phyloP scores from a whole-genome alignment of 768 basidiomycete species.

The Nevesoporus exiguus region DNA sequence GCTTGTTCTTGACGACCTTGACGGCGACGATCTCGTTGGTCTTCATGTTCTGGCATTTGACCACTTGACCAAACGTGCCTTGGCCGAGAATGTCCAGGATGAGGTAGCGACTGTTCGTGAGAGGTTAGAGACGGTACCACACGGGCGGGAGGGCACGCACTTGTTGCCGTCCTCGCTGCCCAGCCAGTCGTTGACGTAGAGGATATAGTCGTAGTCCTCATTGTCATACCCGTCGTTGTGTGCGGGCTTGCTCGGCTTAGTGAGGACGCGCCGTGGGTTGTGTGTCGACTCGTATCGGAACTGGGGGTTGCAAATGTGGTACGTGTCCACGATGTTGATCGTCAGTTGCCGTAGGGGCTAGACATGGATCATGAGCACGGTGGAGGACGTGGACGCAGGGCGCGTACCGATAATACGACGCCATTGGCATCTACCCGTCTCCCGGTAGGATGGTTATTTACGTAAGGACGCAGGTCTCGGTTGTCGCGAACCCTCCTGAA shows the following conservation, averaged over 20 bases:
- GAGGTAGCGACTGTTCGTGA: conserved; percentile 72
- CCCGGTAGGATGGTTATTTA: conserved; percentile 58
- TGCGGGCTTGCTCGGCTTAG: conserved; percentile 93
- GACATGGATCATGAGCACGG: conserved; percentile 6
- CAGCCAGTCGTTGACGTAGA: conserved; percentile 98
- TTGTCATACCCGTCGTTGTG: conserved; percentile 99
- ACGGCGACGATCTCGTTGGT: conserved; percentile 98
- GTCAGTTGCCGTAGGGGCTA: conserved; percentile 71
- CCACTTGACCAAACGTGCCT: conserved; percentile 98
- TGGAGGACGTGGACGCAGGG: conserved; percentile 1
- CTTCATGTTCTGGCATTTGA: conserved; percentile 99
- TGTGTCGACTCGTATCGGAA: conserved; percentile 94
- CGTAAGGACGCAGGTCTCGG: conserved; percentile 74
- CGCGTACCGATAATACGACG: conserved; percentile 75
- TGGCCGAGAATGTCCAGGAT: conserved; percentile 98
- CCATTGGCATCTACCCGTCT: conserved; percentile 78
- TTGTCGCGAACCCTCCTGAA: conserved; percentile 75
- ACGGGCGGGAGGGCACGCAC: conserved; percentile 44
- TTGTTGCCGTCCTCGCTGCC: conserved; percentile 94
- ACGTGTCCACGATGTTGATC: conserved; percentile 84
- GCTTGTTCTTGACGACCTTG: conserved; percentile 99
- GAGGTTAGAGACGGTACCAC: conserved; percentile 7
- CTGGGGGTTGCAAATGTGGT: conserved; percentile 88
- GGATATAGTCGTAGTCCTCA: conserved; percentile 98
- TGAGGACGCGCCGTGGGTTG: conserved; percentile 94